Conservation (phyloP, 306 rosid species). For the Macrotyloma uniflorum region DNA sequence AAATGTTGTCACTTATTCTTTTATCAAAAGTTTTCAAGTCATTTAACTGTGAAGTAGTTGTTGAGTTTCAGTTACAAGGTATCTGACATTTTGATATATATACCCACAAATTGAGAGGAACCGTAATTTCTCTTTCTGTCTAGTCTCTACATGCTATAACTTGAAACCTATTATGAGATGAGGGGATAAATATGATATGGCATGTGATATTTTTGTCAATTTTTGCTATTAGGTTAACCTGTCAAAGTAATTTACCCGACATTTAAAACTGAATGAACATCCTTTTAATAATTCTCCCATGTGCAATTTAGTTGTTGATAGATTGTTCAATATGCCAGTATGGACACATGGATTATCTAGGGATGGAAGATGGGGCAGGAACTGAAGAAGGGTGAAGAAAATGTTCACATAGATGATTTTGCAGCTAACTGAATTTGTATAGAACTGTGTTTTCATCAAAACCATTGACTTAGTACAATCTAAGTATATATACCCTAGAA, state of each 20-base stretch:
- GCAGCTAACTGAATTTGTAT: background rate
- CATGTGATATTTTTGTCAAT: background rate
- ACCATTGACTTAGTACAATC: conserved; percentile 4
- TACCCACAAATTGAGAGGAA: background rate
- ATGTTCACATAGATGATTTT: background rate
- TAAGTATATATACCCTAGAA: background rate
- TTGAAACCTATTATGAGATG: background rate
- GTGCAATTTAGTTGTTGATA: conserved; percentile 11
- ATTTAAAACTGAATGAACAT: background rate
- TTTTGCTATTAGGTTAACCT: background rate
- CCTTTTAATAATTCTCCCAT: background rate
- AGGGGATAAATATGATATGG: background rate
- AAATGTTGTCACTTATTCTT: background rate
- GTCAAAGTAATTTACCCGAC: background rate
- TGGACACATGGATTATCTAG: background rate
- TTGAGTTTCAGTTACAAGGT: background rate
- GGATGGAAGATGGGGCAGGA: background rate
- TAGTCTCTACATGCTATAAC: background rate
- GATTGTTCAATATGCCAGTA: conserved; percentile 7
- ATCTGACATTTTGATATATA: background rate
- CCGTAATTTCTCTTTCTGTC: background rate
- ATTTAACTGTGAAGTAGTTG: background rate
- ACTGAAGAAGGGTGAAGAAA: conserved; percentile 28
- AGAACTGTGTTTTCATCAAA: background rate
- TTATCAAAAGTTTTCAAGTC: too few species aligned